Percentiles rank a stretch among this genome's conserved stretches.
Evolutionary conservation across 371 early-diverging fungal species (phyloP).

Genomic region (Nematocida parisii): DNA sequence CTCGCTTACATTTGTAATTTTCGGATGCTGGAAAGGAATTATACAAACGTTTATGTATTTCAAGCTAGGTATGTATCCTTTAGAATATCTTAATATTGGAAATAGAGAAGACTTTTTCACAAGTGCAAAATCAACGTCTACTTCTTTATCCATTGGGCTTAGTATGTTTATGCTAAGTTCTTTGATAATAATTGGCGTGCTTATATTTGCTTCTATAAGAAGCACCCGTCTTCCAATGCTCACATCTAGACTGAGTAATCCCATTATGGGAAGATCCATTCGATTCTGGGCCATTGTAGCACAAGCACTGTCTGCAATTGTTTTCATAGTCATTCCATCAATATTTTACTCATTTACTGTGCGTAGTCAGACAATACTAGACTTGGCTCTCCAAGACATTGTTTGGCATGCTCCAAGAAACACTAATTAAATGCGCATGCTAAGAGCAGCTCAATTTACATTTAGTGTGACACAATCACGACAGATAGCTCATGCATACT

Average conservation of each 20-base stretch:
- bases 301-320: background rate
- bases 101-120: slow-evolving; percentile 4
- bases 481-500: too few relatives aligned
- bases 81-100: background rate
- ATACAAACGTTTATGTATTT: slow-evolving; percentile 8
- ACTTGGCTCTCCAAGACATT: slow-evolving; percentile 4
- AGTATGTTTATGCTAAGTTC: background rate
- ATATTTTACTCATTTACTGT: background rate
- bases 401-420: background rate
- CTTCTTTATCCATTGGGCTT: background rate
- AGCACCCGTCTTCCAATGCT: background rate
- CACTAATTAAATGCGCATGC: background rate
- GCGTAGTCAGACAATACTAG: background rate
- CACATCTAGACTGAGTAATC: background rate
- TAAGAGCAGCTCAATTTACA: background rate
- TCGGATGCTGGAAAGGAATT: background rate
- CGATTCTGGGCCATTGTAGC: background rate
- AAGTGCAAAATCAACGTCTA: background rate
- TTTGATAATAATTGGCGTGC: background rate
- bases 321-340: background rate
- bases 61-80: slow-evolving; percentile 21
- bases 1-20: background rate
- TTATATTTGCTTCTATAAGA: background rate
- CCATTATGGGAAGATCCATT: background rate
- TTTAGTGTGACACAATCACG: background rate